Conservation (phyloP, 169 alveolate genomes). For the Eimeria sp. region DNA sequence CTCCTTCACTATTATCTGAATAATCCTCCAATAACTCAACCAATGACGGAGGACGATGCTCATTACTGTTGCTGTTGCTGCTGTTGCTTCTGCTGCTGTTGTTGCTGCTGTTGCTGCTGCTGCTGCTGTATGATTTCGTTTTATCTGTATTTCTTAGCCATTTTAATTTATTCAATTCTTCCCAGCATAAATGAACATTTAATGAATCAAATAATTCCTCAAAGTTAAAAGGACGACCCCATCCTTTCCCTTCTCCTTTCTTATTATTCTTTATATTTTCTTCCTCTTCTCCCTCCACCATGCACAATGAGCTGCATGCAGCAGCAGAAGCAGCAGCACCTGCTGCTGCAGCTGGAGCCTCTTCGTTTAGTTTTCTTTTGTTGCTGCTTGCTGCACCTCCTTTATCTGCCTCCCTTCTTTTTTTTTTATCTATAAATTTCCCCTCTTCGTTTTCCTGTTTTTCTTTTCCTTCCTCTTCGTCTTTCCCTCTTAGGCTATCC, state of each 20-base stretch:
- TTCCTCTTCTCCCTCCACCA: background rate
- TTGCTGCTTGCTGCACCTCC: background rate
- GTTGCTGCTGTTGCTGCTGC: background rate
- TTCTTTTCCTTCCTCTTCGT: too few relatives aligned
- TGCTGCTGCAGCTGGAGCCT: background rate
- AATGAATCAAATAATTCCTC: background rate
- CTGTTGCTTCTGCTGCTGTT: background rate
- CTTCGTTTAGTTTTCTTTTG: background rate
- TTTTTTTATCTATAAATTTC: too few relatives aligned
- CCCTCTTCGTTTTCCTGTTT: too few relatives aligned
- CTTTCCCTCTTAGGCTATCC: too few relatives aligned
- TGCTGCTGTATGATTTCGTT: background rate
- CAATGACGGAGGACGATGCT: too few relatives aligned
- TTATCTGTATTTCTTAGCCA: background rate
- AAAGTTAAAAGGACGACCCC: slow-evolving; percentile 23
- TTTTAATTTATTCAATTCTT: background rate
- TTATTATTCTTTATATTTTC: background rate
- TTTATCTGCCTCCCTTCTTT: background rate
- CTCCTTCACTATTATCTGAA: background rate
- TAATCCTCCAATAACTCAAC: too few relatives aligned
- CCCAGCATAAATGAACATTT: slow-evolving; percentile 26
- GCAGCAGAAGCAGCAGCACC: background rate
- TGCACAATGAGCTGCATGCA: slow-evolving; percentile 5
- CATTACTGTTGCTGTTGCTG: background rate
- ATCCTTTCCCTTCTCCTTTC: background rate